Evolutionary conservation across 306 rosid genomes (phyloP), one percentile per base, ranked within the genome.

Genomic region (Astragalus membranaceus): DNA sequence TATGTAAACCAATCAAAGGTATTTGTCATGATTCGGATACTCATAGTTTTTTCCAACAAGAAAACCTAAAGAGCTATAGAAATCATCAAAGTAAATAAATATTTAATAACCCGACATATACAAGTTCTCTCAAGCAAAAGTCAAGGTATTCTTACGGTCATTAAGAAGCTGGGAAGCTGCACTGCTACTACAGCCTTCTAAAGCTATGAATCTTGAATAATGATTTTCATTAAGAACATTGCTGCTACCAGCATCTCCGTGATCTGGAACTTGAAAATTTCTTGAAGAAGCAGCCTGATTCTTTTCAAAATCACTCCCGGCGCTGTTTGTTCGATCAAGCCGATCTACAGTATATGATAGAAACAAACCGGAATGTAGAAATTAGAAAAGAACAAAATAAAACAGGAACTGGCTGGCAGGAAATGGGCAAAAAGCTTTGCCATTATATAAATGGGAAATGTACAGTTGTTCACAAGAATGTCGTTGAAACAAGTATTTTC

Each of bases 161-260:
- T 62, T 77, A 64, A 86, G 83, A 76, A 89, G 85, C 73, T 71
- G 86, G 48, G 74, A 73, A 72, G 95, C 95, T 54, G 79, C 81
- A 69, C 96, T 79, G 72, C 26, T 39, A 74, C 84, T 74, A 66
- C 96, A 89, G 29, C 96, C 92, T 59, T 86, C 81, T 69, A 89
- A 42, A 50, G 89, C 79, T 64, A 89, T 17, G 17, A 79, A 63
- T 44, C 82, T 67, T 57, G 84, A 67, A 78, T 69, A 71, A 41
- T 76, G 75, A 57, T 79, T 84, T 64, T 80, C 88, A 62, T 80
- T 76, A 54, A 77, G 70, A 86, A 67, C 76, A 84, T 70, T 80
- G 72, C 69, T 71, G 83, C 80, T 62, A 53, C 76, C 79, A 64
- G 80, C 76, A 78, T 88, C 91, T 63, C 85, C 82, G 33, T 63